Conservation (phyloP, 2,329 filamentous ascomycete genomes). For the Helotiales sp. region DNA sequence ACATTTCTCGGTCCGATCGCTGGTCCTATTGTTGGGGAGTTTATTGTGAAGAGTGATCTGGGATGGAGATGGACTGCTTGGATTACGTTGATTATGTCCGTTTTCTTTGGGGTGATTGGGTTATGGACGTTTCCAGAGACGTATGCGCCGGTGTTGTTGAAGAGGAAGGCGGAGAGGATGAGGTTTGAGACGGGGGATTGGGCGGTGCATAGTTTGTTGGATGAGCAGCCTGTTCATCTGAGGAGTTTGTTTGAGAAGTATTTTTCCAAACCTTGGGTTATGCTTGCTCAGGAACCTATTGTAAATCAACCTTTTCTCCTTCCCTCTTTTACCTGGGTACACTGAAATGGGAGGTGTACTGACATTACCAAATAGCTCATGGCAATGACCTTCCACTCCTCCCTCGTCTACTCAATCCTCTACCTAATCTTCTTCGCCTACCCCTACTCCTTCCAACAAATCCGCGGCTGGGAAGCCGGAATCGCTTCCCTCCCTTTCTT, state of each 20-base stretch:
- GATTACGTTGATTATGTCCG: constrained; percentile 50
- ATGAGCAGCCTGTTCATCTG: constrained; percentile 41
- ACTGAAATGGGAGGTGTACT: background rate
- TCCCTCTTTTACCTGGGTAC: background rate
- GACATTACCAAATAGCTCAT: constrained; percentile 43
- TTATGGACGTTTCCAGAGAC: constrained; percentile 51
- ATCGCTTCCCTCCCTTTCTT: constrained; percentile 44
- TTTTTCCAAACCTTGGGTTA: constrained; percentile 14
- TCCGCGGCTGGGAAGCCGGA: constrained; percentile 39
- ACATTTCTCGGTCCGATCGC: constrained; percentile 40
- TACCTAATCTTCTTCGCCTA: constrained; percentile 42
- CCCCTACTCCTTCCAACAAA: constrained; percentile 46
- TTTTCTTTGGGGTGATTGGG: constrained; percentile 41
- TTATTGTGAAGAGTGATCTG: constrained; percentile 46
- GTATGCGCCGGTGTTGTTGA: constrained; percentile 48
- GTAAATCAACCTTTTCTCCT: background rate
- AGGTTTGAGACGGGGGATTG: constrained; percentile 40
- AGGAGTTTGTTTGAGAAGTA: constrained; percentile 31
- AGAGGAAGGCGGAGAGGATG: constrained; percentile 46
- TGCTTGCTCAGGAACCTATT: constrained; percentile 23
- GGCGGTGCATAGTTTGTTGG: constrained; percentile 33
- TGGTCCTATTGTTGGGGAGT: constrained; percentile 39
- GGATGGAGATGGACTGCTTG: constrained; percentile 60
- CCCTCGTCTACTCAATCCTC: constrained; percentile 17
- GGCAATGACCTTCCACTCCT: constrained; percentile 34